phyloP scores from a whole-genome alignment of 2,329 filamentous ascomycete genomes.

The Monilinia vaccinii-corymbosi region DNA sequence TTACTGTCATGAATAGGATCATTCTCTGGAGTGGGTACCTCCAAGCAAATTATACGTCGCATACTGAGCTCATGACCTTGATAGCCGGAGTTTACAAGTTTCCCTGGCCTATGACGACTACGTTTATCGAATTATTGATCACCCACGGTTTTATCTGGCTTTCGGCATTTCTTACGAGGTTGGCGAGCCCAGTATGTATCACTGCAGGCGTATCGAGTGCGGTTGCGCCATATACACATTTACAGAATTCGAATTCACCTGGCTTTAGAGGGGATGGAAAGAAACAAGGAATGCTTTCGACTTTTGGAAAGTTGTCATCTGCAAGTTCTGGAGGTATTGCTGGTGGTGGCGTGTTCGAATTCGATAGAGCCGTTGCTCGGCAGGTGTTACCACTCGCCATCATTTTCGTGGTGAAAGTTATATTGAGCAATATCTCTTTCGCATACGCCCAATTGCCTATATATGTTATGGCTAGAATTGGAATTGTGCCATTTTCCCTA shows the following conservation, averaged over 20 bases:
- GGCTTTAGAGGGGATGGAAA: slow-evolving; percentile 26
- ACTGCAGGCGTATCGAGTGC: slow-evolving; percentile 33
- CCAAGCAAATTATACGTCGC: slow-evolving; percentile 24
- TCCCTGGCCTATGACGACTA: slow-evolving; percentile 42
- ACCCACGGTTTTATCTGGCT: slow-evolving; percentile 40
- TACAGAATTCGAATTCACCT: slow-evolving; percentile 23
- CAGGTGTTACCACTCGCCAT: slow-evolving; percentile 40
- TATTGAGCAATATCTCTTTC: slow-evolving; percentile 45
- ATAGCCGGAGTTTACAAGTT: slow-evolving; percentile 41
- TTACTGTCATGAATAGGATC: slow-evolving; percentile 42
- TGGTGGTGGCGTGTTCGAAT: slow-evolving; percentile 45
- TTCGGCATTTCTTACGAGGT: slow-evolving; percentile 39
- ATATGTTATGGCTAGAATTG: slow-evolving; percentile 43
- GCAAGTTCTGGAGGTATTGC: slow-evolving; percentile 37
- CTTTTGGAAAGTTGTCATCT: slow-evolving; percentile 24
- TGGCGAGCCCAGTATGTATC: slow-evolving; percentile 33
- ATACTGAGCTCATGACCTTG: slow-evolving; percentile 25
- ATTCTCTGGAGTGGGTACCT: slow-evolving; percentile 37
- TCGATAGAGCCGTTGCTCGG: slow-evolving; percentile 38
- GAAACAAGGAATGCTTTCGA: slow-evolving; percentile 24
- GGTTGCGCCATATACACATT: slow-evolving; percentile 36
- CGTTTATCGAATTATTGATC: slow-evolving; percentile 40
- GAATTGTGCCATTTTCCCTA: slow-evolving; percentile 40
- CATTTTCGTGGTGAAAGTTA: slow-evolving; percentile 40
- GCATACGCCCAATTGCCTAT: slow-evolving; percentile 43